These are phyloP conservation scores for Pharnaceum exiguum DNA, from an alignment of 148 eudicot species.

Conservation along the genomic window DNA sequence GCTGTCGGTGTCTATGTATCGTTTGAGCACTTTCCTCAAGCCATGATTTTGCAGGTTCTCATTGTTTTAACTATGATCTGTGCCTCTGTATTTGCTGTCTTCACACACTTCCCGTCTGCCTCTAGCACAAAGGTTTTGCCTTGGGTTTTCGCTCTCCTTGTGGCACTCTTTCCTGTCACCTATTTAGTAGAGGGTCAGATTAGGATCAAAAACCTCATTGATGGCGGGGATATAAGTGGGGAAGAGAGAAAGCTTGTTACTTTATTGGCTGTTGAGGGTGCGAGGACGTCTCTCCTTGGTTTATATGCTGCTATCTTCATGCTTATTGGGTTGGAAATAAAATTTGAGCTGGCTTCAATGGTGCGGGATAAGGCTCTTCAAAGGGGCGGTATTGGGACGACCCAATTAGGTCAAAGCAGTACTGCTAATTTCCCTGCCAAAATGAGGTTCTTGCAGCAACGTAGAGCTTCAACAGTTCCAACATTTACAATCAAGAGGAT, in stretches of 20 bases:
- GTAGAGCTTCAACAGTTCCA: conserved; percentile 63
- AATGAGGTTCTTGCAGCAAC: conserved; percentile 90
- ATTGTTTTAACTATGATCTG: conserved; percentile 87
- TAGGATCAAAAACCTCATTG: conserved; percentile 55
- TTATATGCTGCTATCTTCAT: conserved; percentile 94
- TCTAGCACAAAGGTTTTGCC: conserved; percentile 87
- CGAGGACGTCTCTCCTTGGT: conserved; percentile 92
- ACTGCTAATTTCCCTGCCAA: conserved; percentile 55
- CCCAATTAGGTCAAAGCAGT: conserved; percentile 60
- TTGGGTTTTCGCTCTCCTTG: conserved; percentile 95
- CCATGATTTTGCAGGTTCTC: conserved; percentile 68
- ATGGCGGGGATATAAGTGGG: conserved; percentile 50
- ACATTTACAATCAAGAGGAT: conserved; percentile 75
- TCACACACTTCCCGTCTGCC: conserved; percentile 93
- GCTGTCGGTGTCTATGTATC: conserved; percentile 86
- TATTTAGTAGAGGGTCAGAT: conserved; percentile 89
- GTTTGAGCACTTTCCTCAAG: conserved; percentile 89
- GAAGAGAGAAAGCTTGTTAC: conserved; percentile 66
- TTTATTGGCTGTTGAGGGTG: conserved; percentile 87
- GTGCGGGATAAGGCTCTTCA: conserved; percentile 70
- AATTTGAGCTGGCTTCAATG: conserved; percentile 77
- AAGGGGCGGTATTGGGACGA: conserved; percentile 55
- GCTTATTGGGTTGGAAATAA: conserved; percentile 90
- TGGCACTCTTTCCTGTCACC: conserved; percentile 97
- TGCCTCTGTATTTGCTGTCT: conserved; percentile 70